Percentiles rank a stretch among this genome's conserved stretches.
These are phyloP conservation scores for Globisporangium solare DNA, from an alignment of 352 stramenopile species.

Conservation along the genomic window DNA sequence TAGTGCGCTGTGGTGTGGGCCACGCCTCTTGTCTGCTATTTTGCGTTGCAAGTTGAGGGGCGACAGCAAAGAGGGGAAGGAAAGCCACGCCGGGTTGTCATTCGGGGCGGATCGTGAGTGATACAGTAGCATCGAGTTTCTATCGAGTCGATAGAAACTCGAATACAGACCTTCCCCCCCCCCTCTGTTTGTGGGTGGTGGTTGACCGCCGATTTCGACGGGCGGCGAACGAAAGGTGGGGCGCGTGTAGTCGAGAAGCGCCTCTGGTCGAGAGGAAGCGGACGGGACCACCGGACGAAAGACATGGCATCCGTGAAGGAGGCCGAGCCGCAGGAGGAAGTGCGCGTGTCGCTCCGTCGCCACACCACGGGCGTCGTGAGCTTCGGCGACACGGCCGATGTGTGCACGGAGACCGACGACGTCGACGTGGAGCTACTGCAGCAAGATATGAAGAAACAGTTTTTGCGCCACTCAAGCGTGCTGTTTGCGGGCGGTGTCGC, in stretches of 20 bases:
- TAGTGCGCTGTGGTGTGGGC: too few relatives aligned
- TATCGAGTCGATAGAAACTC: too few relatives aligned
- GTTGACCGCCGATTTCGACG: constrained; percentile 10
- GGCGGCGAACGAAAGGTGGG: neutral
- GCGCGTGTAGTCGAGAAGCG: neutral
- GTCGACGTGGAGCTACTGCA: constrained; percentile 76
- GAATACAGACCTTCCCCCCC: too few relatives aligned
- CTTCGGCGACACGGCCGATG: constrained; percentile 71
- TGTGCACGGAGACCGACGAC: constrained; percentile 77
- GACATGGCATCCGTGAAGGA: constrained; percentile 2
- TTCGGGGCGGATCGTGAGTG: too few relatives aligned
- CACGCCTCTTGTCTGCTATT: too few relatives aligned
- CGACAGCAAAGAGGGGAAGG: too few relatives aligned
- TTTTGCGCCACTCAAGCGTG: constrained; percentile 73
- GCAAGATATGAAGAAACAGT: constrained; percentile 59
- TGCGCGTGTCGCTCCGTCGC: constrained; percentile 54
- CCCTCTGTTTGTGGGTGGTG: too few relatives aligned
- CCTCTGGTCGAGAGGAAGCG: too few relatives aligned
- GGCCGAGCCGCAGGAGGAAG: constrained; percentile 12
- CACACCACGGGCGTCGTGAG: constrained; percentile 80
- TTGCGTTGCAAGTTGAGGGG: too few relatives aligned
- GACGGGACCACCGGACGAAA: too few relatives aligned
- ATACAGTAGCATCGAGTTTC: too few relatives aligned
- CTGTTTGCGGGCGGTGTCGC: constrained; percentile 89
- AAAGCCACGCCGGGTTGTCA: too few relatives aligned